Evolutionary conservation across 257 asterid genomes (phyloP).

Genomic region (Fraxinus pennsylvanica): DNA sequence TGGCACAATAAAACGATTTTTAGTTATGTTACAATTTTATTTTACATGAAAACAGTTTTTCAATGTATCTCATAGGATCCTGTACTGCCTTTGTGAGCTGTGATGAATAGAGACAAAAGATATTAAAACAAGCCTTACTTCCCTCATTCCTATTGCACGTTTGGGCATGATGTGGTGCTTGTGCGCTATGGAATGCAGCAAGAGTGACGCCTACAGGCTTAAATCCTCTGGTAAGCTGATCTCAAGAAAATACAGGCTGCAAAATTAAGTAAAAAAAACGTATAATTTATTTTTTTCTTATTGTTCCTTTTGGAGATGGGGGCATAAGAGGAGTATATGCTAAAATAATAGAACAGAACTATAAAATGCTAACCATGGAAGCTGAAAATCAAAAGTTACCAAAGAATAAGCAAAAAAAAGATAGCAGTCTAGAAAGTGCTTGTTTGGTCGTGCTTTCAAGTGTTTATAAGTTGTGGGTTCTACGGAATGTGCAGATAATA

Average conservation of each 20-base stretch:
- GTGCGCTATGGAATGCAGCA: not conserved
- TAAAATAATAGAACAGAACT: not conserved
- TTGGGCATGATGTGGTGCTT: not conserved
- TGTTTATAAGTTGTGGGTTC: no score
- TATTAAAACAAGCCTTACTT: not conserved
- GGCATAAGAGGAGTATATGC: not conserved
- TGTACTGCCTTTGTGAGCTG: not conserved
- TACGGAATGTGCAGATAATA: no score
- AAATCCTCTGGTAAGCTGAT: constrained; percentile 73
- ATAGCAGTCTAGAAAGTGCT: not conserved
- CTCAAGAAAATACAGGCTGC: constrained; percentile 87
- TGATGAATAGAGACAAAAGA: not conserved
- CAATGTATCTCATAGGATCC: not conserved
- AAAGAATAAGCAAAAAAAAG: not conserved
- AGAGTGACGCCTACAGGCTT: constrained; percentile 46
- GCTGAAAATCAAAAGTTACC: not conserved
- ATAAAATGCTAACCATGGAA: not conserved
- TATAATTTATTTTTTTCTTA: not conserved
- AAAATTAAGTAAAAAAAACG: constrained; percentile 15
- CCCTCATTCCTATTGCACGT: not conserved
- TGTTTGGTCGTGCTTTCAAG: no score
- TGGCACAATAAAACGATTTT: not conserved
- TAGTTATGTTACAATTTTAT: not conserved
- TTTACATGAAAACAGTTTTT: not conserved
- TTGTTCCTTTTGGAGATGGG: not conserved